Conservation (phyloP, 805 yeast species). For the Candida fluviatilis region DNA sequence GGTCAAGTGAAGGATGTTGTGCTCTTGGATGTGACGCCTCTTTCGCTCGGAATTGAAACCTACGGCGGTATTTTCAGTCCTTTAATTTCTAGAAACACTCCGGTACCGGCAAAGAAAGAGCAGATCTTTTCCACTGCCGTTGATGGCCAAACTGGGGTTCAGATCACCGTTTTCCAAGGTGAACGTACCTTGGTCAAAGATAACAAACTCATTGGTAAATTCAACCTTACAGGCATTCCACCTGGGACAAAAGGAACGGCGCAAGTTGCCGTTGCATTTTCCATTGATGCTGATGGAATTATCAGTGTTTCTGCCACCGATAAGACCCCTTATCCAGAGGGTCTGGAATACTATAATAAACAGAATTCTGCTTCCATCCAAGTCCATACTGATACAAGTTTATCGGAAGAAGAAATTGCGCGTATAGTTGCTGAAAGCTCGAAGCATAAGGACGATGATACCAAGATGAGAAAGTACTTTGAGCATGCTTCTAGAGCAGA, state of each 20-base stretch:
- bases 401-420: conserved; percentile 65
- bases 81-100: conserved; percentile 70
- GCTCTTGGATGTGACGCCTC: conserved; percentile 76
- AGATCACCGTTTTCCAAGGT: conserved; percentile 75
- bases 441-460: conserved; percentile 56
- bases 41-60: conserved; percentile 79
- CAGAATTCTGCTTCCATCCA: conserved; percentile 56
- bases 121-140: conserved; percentile 78
- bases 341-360: conserved; percentile 35
- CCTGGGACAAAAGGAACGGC: conserved; percentile 77
- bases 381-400: conserved; percentile 65
- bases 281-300: conserved; percentile 78
- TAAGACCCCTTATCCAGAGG: conserved; percentile 39
- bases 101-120: conserved; percentile 72
- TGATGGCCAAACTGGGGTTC: conserved; percentile 82
- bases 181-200: conserved; percentile 76
- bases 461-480: conserved; percentile 52
- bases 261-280: conserved; percentile 72
- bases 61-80: conserved; percentile 83
- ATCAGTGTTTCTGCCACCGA: conserved; percentile 57
- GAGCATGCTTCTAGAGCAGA: conserved; percentile 79
- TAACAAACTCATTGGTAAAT: conserved; percentile 72
- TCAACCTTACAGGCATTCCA: conserved; percentile 68
- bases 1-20: conserved; percentile 80
- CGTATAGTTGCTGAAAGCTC: conserved; percentile 64